Evolutionary conservation across 2,329 filamentous ascomycete species (phyloP).

Genomic region (Exophiala sp.): DNA sequence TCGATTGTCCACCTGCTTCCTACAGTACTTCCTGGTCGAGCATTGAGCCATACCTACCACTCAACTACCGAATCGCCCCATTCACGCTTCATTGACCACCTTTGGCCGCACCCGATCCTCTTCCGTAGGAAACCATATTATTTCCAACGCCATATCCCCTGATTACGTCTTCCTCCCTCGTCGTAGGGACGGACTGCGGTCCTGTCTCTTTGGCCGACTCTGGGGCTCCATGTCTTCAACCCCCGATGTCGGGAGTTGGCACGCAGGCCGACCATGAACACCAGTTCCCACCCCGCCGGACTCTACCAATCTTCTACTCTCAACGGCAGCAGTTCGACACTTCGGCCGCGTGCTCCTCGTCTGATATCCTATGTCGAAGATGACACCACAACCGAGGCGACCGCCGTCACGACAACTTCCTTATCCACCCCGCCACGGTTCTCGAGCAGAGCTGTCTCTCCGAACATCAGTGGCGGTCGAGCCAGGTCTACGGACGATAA

Average conservation of each 20-base stretch:
- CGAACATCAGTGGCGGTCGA: slow-evolving; percentile 31
- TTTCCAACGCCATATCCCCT: neutral
- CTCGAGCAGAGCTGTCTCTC: slow-evolving; percentile 39
- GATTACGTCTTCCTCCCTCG: neutral
- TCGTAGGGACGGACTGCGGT: neutral
- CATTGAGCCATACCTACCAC: too few species aligned
- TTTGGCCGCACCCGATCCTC: neutral
- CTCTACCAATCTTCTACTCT: slow-evolving; percentile 23
- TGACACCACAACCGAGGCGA: slow-evolving; percentile 31
- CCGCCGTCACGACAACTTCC: slow-evolving; percentile 31
- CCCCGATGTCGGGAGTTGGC: slow-evolving; percentile 21
- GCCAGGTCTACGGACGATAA: slow-evolving; percentile 18
- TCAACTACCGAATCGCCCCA: too few species aligned
- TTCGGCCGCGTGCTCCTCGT: slow-evolving; percentile 42
- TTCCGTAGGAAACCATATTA: neutral
- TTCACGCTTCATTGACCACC: neutral
- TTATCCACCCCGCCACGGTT: slow-evolving; percentile 30
- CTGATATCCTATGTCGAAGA: slow-evolving; percentile 40
- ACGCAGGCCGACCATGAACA: slow-evolving; percentile 27
- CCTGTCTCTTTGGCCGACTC: neutral
- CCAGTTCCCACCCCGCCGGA: slow-evolving; percentile 18
- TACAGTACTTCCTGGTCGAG: too few species aligned
- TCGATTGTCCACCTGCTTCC: too few species aligned
- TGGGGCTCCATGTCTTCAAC: slow-evolving; percentile 19
- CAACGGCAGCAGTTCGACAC: slow-evolving; percentile 32